phyloP scores from a whole-genome alignment of 306 rosid species.

The Cucurbita moschata region DNA sequence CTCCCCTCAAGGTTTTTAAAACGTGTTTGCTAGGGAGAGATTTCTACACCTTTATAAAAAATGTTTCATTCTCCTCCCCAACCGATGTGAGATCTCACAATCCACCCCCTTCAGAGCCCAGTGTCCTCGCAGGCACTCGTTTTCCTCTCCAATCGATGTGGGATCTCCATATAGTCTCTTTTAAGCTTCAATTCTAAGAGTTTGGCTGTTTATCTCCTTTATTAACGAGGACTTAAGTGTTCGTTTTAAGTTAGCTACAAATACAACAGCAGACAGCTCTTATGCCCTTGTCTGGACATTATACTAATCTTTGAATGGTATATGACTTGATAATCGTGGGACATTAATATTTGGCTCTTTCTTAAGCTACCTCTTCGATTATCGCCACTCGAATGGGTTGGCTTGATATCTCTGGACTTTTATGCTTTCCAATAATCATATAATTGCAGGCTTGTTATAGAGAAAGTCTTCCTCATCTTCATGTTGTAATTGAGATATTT shows the following conservation, averaged over 20 bases:
- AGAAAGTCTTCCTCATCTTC: not conserved
- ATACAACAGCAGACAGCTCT: not conserved
- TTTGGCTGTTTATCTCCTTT: not conserved
- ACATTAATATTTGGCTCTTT: not conserved
- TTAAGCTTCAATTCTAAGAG: not conserved
- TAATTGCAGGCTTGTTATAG: not conserved
- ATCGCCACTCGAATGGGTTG: not conserved
- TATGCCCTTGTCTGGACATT: not conserved
- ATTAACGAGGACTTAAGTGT: not conserved
- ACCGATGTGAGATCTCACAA: too few species aligned
- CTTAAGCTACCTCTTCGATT: slow-evolving; percentile 1
- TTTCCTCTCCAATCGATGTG: too few species aligned
- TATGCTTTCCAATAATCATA: not conserved
- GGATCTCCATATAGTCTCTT: not conserved
- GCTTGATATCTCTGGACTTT: not conserved
- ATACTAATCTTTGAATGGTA: not conserved
- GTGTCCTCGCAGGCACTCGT: too few species aligned
- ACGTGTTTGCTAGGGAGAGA: too few species aligned
- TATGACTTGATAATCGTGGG: not conserved
- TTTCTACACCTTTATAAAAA: too few species aligned
- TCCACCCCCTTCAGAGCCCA: too few species aligned
- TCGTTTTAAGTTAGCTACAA: not conserved
- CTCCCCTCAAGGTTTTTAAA: too few species aligned
- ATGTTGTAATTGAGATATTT: not conserved
- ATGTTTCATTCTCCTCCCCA: too few species aligned